phyloP scores from a whole-genome alignment of 1,284 basidiomycete species.

The Trichosporon asahii region DNA sequence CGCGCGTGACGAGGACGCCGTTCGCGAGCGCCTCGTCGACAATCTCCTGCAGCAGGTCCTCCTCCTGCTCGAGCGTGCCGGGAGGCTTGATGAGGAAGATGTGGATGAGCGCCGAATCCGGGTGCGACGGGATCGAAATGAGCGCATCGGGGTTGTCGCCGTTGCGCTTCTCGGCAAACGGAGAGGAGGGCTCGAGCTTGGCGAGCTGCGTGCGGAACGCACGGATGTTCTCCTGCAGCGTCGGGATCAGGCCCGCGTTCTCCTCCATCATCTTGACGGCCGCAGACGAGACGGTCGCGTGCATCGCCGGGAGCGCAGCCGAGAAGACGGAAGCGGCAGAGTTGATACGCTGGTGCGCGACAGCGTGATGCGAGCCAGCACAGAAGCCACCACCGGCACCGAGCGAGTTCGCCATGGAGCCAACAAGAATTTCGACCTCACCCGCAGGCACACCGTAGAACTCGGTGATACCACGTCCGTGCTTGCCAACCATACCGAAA shows the following conservation, averaged over 20 bases:
- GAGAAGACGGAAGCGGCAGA: slow-evolving; percentile 95
- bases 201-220: slow-evolving; percentile 74
- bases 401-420: slow-evolving; percentile 81
- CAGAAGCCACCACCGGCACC: slow-evolving; percentile 91
- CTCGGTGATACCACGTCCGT: slow-evolving; percentile 91
- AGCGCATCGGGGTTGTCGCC: slow-evolving; percentile 57
- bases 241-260: slow-evolving; percentile 68
- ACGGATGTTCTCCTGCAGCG: slow-evolving; percentile 76
- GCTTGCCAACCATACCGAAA: slow-evolving; percentile 86
- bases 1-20: slow-evolving; percentile 76
- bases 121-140: slow-evolving; percentile 78
- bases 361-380: slow-evolving; percentile 77
- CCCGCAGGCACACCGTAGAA: slow-evolving; percentile 75
- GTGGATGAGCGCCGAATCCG: slow-evolving; percentile 82
- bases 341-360: slow-evolving; percentile 96
- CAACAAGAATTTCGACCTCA: slow-evolving; percentile 60
- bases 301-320: slow-evolving; percentile 84
- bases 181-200: slow-evolving; percentile 55
- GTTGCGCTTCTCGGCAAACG: slow-evolving; percentile 11
- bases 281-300: slow-evolving; percentile 81
- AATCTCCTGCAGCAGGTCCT: slow-evolving; percentile 75
- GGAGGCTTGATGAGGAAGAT: slow-evolving; percentile 61
- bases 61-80: slow-evolving; percentile 64
- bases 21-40: slow-evolving; percentile 75
- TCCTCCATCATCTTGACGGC: slow-evolving; percentile 73